These are phyloP conservation scores for Leptographium radiaticola DNA, from an alignment of 2,329 filamentous ascomycete species.

Conservation along the genomic window DNA sequence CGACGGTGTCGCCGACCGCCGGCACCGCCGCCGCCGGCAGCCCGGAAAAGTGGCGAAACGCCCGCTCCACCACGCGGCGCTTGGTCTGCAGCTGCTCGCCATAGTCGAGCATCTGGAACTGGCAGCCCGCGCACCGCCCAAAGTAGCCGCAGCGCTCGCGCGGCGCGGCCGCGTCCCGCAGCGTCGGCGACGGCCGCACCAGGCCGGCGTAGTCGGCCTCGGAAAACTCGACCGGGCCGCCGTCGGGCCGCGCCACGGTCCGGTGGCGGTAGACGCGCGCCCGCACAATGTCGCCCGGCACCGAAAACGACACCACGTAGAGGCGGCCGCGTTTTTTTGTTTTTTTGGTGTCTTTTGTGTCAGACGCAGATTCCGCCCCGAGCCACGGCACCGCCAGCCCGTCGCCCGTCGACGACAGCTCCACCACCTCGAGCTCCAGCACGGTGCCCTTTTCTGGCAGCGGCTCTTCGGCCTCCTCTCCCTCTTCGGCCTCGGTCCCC, in stretches of 20 bases:
- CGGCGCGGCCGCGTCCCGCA: constrained; percentile 33
- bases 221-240: constrained; percentile 45
- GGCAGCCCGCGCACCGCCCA: constrained; percentile 74
- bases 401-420: constrained; percentile 84
- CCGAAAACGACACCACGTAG: constrained; percentile 78
- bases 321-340: constrained; percentile 41
- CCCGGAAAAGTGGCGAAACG: constrained; percentile 82
- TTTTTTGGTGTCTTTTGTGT: background rate
- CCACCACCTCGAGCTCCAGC: constrained; percentile 67
- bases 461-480: constrained; percentile 8
- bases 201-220: constrained; percentile 75
- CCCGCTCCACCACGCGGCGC: constrained; percentile 74
- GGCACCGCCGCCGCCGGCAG: constrained; percentile 66
- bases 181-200: constrained; percentile 44
- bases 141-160: constrained; percentile 81
- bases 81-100: constrained; percentile 76
- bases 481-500: constrained; percentile 6
- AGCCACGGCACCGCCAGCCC: constrained; percentile 43
- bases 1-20: constrained; percentile 68
- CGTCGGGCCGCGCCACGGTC: constrained; percentile 9
- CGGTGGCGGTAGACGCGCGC: constrained; percentile 70
- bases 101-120: constrained; percentile 96
- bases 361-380: too few species aligned
- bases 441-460: constrained; percentile 59
- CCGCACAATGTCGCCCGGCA: constrained; percentile 70